Conservation (phyloP, 345 rosid genomes). For the Populus alba region DNA sequence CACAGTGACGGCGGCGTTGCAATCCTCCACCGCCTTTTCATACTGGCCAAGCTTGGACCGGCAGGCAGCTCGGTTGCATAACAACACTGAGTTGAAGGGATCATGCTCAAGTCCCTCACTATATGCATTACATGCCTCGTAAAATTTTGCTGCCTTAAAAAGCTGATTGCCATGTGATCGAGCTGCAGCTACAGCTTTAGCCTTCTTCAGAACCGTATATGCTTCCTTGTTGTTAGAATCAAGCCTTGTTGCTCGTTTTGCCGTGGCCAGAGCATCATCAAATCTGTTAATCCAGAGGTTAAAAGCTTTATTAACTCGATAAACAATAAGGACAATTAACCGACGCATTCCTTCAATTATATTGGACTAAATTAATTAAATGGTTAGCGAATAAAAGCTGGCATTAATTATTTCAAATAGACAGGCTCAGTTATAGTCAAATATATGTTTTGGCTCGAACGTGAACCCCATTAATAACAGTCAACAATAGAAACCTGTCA, state of each 20-base stretch:
- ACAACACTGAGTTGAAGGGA: conserved; percentile 63
- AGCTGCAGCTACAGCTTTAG: conserved; percentile 55
- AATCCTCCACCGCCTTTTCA: conserved; percentile 70
- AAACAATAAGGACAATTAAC: neutral
- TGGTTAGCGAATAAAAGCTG: neutral
- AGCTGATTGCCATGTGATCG: conserved; percentile 69
- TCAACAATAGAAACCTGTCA: neutral
- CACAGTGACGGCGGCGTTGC: conserved; percentile 58
- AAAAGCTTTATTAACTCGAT: neutral
- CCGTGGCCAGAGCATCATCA: conserved; percentile 63
- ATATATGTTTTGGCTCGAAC: neutral
- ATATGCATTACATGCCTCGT: conserved; percentile 58
- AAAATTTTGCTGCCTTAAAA: conserved; percentile 50
- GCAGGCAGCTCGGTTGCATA: conserved; percentile 88
- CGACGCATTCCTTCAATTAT: neutral
- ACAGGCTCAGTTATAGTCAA: neutral
- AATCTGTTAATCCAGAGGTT: conserved; percentile 26
- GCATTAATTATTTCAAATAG: neutral
- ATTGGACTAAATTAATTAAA: neutral
- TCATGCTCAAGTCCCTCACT: conserved; percentile 77
- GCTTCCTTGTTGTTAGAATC: conserved; percentile 74
- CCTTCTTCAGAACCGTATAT: conserved; percentile 39
- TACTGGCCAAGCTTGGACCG: conserved; percentile 58
- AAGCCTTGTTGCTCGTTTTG: conserved; percentile 63
- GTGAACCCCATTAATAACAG: neutral